Evolutionary conservation across 2,329 filamentous ascomycete species (phyloP).

Genomic region (Claviceps sp.): DNA sequence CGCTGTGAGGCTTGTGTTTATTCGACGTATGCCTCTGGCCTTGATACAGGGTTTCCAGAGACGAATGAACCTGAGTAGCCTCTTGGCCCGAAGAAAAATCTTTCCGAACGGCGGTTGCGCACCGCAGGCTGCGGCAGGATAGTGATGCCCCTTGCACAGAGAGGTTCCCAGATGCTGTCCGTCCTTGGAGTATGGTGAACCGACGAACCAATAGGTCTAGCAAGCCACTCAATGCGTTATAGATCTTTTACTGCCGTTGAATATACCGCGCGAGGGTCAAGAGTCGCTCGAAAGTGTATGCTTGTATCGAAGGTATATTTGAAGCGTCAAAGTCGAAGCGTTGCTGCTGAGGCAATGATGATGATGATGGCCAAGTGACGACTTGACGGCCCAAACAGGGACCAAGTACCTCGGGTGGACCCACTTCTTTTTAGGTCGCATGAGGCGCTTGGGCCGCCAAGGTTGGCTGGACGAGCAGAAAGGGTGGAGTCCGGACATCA

Average conservation of each 20-base stretch:
- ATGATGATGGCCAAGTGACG: not conserved
- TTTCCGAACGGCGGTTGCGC: not conserved
- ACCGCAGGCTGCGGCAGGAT: not conserved
- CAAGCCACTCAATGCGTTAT: not conserved
- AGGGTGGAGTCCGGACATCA: not conserved
- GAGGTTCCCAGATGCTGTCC: not conserved
- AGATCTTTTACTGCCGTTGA: no score
- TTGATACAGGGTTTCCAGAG: not conserved
- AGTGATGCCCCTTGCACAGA: not conserved
- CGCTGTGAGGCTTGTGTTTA: not conserved
- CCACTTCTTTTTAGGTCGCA: not conserved
- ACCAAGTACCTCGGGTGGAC: not conserved
- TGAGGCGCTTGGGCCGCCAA: not conserved
- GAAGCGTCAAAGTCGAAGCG: not conserved
- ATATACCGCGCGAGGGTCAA: no score
- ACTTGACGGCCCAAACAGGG: not conserved
- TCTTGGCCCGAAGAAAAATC: no score
- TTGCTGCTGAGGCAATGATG: not conserved
- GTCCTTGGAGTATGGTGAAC: not conserved
- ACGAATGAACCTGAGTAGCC: not conserved
- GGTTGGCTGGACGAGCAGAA: not conserved
- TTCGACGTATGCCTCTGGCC: not conserved
- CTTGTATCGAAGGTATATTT: not conserved
- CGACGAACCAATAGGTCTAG: not conserved
- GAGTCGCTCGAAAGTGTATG: not conserved